These are phyloP conservation scores for Vitis hybrid DNA, from an alignment of 177 flowering plant species.

Conservation along the genomic window DNA sequence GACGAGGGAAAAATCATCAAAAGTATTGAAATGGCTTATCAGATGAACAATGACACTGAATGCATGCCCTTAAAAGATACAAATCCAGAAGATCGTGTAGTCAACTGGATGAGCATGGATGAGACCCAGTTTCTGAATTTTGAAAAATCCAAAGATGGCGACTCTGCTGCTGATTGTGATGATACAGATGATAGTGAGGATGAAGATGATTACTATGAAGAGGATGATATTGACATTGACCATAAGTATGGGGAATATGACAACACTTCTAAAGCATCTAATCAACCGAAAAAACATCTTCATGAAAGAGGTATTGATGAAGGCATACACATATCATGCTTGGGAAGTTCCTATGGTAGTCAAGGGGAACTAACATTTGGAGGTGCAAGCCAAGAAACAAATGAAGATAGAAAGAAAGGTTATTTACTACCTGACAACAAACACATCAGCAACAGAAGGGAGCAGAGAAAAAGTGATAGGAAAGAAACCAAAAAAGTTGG, in stretches of 20 bases:
- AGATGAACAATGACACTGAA: conserved; percentile 10
- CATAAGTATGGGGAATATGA: conserved; percentile 18
- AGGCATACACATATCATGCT: not conserved
- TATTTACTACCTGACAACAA: conserved; percentile 4
- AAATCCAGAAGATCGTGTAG: conserved; percentile 21
- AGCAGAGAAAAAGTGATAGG: conserved; percentile 9
- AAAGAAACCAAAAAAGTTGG: conserved; percentile 18
- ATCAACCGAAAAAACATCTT: conserved; percentile 15
- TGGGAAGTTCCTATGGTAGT: conserved; percentile 1
- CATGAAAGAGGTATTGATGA: conserved; percentile 12
- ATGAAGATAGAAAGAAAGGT: conserved; percentile 14
- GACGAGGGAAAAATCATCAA: conserved; percentile 11
- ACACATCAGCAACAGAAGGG: conserved; percentile 8
- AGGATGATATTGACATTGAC: conserved; percentile 22
- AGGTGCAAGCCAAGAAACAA: conserved; percentile 17
- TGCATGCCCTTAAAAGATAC: conserved; percentile 6
- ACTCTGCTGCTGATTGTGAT: conserved; percentile 29
- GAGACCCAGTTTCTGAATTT: conserved; percentile 30
- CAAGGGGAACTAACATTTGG: conserved; percentile 6
- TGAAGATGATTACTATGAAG: conserved; percentile 26
- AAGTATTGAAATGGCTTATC: conserved; percentile 12
- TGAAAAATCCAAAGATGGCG: conserved; percentile 35
- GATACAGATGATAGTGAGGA: conserved; percentile 45
- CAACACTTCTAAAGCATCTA: conserved; percentile 8
- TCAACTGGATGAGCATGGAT: conserved; percentile 62